Percentiles rank a stretch among this genome's conserved stretches.
Evolutionary conservation across 1,284 basidiomycete species (phyloP).

Genomic region (Malassezia furfur): DNA sequence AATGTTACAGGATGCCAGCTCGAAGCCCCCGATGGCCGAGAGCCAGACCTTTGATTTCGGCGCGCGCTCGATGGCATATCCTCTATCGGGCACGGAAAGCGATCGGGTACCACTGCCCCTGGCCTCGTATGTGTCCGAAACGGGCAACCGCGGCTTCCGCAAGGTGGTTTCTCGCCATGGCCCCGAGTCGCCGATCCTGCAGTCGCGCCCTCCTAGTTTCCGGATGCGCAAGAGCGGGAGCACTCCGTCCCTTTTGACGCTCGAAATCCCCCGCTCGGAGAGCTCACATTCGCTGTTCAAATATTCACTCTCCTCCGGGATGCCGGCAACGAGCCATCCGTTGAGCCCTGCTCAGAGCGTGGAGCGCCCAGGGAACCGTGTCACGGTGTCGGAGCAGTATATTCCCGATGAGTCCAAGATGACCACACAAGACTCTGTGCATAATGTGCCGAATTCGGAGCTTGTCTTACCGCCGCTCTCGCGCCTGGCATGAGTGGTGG

Average conservation of each 20-base stretch:
- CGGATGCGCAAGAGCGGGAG: slow-evolving; percentile 10
- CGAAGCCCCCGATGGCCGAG: background rate
- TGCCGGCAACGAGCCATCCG: background rate
- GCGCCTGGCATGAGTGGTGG: no score
- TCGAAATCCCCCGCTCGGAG: slow-evolving; percentile 6
- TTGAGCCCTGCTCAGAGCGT: no score
- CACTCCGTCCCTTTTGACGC: slow-evolving; percentile 6
- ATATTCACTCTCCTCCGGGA: slow-evolving; percentile 8
- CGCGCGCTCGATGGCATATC: background rate
- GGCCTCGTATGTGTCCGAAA: background rate
- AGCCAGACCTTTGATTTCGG: background rate
- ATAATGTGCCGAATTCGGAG: no score
- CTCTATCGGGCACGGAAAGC: background rate
- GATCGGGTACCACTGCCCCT: background rate
- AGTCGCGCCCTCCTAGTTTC: background rate
- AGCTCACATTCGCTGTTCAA: slow-evolving; percentile 12
- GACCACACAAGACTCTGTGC: no score
- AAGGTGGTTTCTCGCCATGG: background rate
- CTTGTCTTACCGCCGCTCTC: no score
- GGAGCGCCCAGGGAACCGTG: no score
- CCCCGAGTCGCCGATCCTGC: background rate
- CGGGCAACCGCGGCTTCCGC: background rate
- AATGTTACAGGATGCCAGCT: no score
- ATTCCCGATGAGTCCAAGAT: no score
- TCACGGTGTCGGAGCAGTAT: no score